Evolutionary conservation across 345 rosid genomes (phyloP).

Genomic region (Orychophragmus violaceus): DNA sequence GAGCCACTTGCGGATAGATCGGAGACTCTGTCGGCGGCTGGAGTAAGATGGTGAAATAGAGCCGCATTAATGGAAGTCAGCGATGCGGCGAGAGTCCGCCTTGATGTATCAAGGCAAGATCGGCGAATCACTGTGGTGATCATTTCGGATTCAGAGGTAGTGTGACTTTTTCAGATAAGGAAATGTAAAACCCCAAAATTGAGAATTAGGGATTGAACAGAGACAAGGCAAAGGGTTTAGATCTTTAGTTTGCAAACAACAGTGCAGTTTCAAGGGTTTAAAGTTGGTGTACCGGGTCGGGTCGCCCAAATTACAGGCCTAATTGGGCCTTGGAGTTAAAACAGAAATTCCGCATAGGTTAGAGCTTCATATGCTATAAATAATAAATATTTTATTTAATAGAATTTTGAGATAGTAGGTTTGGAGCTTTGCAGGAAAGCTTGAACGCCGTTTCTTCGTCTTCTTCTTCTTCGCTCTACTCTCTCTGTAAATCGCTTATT

Average conservation of each 20-base stretch:
- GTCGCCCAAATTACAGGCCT: neutral
- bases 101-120: too few species aligned
- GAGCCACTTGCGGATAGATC: too few species aligned
- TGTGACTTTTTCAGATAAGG: too few species aligned
- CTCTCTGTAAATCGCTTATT: neutral
- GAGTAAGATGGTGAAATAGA: too few species aligned
- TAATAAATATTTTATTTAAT: neutral
- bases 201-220: constrained; percentile 30
- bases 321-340: neutral
- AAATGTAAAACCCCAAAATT: constrained; percentile 9
- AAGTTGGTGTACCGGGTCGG: neutral
- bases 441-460: constrained; percentile 6
- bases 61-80: too few species aligned
- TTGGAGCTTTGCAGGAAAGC: neutral
- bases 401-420: neutral
- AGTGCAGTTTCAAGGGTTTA: neutral
- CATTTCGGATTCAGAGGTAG: too few species aligned
- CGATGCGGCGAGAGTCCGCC: too few species aligned
- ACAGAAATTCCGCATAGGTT: neutral
- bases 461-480: neutral
- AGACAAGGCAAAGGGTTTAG: constrained; percentile 11
- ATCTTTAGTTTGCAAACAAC: neutral
- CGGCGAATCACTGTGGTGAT: too few species aligned
- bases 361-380: neutral
- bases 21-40: too few species aligned